Evolutionary conservation across 2,329 filamentous ascomycete genomes (phyloP).

Genomic region (Colletotrichum australisinense): DNA sequence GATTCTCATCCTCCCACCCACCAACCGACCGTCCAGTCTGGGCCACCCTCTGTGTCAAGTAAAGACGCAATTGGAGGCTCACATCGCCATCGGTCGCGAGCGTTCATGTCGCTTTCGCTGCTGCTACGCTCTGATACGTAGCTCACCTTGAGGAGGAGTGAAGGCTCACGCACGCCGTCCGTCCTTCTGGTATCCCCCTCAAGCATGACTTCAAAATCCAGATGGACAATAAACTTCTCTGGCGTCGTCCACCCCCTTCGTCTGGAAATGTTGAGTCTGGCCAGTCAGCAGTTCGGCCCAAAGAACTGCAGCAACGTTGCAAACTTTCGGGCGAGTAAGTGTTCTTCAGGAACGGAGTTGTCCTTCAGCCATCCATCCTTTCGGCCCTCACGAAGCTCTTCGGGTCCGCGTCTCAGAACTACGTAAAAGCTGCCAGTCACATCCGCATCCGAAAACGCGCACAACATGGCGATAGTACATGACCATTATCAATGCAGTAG

Average conservation of each 20-base stretch:
- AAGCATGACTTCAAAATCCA: neutral
- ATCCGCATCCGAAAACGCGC: constrained; percentile 2
- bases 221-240: neutral
- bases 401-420: constrained; percentile 6
- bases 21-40: neutral
- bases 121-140: neutral
- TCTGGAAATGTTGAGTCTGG: neutral
- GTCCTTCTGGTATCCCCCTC: neutral
- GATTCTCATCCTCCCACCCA: neutral
- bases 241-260: neutral
- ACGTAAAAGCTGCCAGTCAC: neutral
- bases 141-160: neutral
- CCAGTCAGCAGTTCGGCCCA: neutral
- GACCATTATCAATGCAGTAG: neutral
- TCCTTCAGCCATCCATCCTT: neutral
- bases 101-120: neutral
- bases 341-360: neutral
- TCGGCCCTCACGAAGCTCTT: neutral
- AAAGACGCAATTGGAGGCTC: neutral
- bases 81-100: neutral
- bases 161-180: neutral
- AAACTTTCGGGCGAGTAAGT: neutral
- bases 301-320: neutral
- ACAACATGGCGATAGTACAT: neutral
- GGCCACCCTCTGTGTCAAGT: neutral